Base-by-base conservation (phyloP, 1,284 basidiomycete species). In the Malassezia caprae region DNA sequence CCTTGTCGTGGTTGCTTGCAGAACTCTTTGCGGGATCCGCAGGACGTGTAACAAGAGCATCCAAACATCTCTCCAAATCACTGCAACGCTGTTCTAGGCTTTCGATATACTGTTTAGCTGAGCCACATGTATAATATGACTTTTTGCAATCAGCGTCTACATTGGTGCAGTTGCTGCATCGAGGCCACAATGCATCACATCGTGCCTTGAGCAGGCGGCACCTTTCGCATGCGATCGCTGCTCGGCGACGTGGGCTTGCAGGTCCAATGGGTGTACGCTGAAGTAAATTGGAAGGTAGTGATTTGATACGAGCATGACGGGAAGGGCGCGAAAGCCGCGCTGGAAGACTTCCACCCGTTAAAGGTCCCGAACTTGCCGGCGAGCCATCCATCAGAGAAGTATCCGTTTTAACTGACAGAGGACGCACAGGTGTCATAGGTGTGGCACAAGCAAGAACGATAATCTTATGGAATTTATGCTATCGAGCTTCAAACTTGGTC, bases 131-230 rank as follows among this genome's bases (percentile, higher is more conserved):
- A 23, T 32, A 49, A 41, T 12, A 49, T 10, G 19, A 34, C 26
- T 31, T 49, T 15, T 40, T 35, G 37, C 52, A 54, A 11, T 37
- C 24, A n/a, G 30, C 32, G n/a, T 49, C 48, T 6, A 48, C 53
- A 21, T 34, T 15, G 11, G 6, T 13, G 42, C 53, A 55, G 17
- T 42, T 44, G 23, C 23, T 32, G 30, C 53, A 55, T 27, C 42
- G 46, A 6, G 53, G 53, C 53, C 53, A 55, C 11, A 15, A 21
- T 11, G 50, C 53, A 21, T 56, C 53, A 32, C 53, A 56, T 1
- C 53, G 47, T 12, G 28, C 21, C 24, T 56, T 56, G 7, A 49
- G 23, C 7, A n/a, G 4, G 19, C 53, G 53, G 26, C 53, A 56
- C 1, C 48, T 39, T 23, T 50, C 37, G 15, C 53, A 56, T 15